These are phyloP conservation scores for Gossypium anomalum DNA, from an alignment of 345 rosid genomes.

Conservation along the genomic window DNA sequence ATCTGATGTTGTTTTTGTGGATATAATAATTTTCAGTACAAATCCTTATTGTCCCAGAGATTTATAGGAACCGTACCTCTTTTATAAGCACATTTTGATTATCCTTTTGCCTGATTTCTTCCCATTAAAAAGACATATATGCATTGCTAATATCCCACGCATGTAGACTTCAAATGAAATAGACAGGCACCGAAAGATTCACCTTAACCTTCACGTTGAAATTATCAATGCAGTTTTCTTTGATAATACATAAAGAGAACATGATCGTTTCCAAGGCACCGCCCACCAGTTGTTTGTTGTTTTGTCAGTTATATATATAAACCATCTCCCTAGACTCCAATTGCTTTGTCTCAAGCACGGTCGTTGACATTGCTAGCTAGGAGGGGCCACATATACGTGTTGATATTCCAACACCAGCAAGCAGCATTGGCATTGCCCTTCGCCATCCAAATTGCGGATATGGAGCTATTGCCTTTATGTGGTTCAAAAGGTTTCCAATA, in stretches of 20 bases:
- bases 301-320: background rate
- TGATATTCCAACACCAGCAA: background rate
- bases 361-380: background rate
- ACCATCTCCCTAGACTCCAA: background rate
- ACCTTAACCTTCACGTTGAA: conserved; percentile 19
- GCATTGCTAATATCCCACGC: background rate
- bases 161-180: conserved; percentile 22
- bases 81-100: background rate
- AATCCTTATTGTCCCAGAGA: background rate
- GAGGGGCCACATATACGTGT: background rate
- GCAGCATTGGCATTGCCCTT: background rate
- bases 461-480: background rate
- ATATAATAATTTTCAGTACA: no score
- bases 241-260: background rate
- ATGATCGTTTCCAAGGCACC: conserved; percentile 25
- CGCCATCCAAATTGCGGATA: conserved; percentile 14
- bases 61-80: background rate
- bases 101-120: background rate
- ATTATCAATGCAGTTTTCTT: background rate
- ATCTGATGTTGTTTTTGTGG: no score
- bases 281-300: conserved; percentile 7
- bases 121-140: background rate
- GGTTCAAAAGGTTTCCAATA: conserved; percentile 8
- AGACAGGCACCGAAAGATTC: conserved; percentile 35
- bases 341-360: background rate